Base-by-base conservation (phyloP, 129 eudicot genomes). In the Deinandra increscens region DNA sequence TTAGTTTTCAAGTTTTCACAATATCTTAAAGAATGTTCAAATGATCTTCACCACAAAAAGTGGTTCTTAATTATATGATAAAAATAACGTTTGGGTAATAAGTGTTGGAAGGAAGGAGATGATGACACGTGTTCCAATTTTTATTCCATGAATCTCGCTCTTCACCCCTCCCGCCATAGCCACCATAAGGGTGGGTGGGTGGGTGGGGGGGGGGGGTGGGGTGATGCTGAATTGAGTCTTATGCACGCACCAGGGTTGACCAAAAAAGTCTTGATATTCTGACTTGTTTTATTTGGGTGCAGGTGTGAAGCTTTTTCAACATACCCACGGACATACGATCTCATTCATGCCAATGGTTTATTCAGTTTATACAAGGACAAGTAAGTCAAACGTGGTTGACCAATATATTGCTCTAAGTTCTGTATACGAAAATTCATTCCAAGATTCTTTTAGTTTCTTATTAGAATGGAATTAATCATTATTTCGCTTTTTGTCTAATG, bases 261-360 rank as follows among this genome's bases (percentile, higher is more conserved):
- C 23, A 2, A 13, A 70, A 12, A 54, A 42, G 7, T 42, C 18
- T 38, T 26, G 56, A 26, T 6, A 36, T 37, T 29, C 33, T 72
- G 60, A 33, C 69, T 26, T 53, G 31, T 13, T 69, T 64, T 48
- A 23, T 19, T 36, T 44, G 68, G 39, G 15, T 70, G 42, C 81
- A 92, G 96, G 98, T 92, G 98, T 83, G 98, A 92, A 74, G 98
- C 78, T 50, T 92, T 92, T 81, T 92, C 98, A 17, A 92, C 96
- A 14, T 92, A 89, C 81, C 98, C 98, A 38, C 86, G 98, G 66
- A 92, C 98, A 7, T 92, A 92, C 13, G 98, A 92, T 53, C 95
- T 94, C 60, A 94, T 94, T 79, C 99, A 94, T 79, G 99, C 96
- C 38, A 89, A 78, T 79, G 96, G 97, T 26, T 44, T 94, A 70